phyloP scores from a whole-genome alignment of 2,329 filamentous ascomycete genomes.

The Talaromyces piceae region DNA sequence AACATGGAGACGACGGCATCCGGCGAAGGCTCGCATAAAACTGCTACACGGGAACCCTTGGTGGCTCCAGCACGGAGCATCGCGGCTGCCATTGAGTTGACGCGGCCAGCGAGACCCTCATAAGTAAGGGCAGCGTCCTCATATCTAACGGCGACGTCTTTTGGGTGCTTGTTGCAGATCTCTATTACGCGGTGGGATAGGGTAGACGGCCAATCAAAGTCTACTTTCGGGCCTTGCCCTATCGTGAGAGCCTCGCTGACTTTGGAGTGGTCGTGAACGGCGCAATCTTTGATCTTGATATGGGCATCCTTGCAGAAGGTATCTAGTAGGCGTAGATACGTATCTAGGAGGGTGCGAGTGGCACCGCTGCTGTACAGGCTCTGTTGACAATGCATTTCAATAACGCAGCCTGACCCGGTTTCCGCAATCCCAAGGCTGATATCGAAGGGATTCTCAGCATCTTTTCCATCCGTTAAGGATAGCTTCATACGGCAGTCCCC shows the following conservation, averaged over 20 bases:
- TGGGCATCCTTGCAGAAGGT: not conserved
- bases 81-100: slow-evolving; percentile 26
- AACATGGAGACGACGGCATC: slow-evolving; percentile 9
- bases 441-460: not conserved
- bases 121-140: slow-evolving; percentile 27
- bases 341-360: not conserved
- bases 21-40: slow-evolving; percentile 28
- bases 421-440: not conserved
- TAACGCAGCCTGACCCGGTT: not conserved
- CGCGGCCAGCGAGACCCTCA: slow-evolving; percentile 23
- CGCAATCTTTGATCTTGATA: not conserved
- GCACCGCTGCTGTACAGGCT: not conserved
- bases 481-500: not conserved
- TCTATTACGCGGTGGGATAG: slow-evolving; percentile 17
- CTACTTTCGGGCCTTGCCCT: slow-evolving; percentile 8
- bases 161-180: slow-evolving; percentile 16
- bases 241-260: slow-evolving; percentile 13
- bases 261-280: slow-evolving; percentile 10
- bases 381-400: not conserved
- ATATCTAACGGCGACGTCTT: slow-evolving; percentile 20
- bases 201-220: slow-evolving; percentile 23
- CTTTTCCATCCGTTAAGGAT: not conserved
- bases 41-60: slow-evolving; percentile 24
- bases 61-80: slow-evolving; percentile 14
- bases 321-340: not conserved